Percentiles rank a stretch among this genome's conserved stretches.
Evolutionary conservation across 2,329 filamentous ascomycete species (phyloP).

Genomic region (Diaporthe longicolla): DNA sequence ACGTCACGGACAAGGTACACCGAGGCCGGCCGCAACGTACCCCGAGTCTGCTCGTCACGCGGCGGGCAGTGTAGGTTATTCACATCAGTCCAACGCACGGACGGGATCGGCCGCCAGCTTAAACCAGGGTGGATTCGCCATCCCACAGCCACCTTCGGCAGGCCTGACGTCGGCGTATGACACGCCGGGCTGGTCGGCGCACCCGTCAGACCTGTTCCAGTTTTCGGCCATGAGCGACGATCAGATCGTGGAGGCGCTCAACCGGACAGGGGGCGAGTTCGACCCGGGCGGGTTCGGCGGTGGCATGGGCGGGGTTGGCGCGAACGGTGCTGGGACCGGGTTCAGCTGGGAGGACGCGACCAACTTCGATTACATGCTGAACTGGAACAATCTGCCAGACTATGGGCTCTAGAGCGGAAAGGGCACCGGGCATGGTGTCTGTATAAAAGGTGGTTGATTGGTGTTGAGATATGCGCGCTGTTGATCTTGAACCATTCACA

Average conservation of each 20-base stretch:
- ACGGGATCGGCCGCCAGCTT: slow-evolving; percentile 14
- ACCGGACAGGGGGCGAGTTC: slow-evolving; percentile 72
- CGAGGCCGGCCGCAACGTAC: slow-evolving; percentile 17
- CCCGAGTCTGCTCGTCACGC: slow-evolving; percentile 18
- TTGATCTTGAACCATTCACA: neutral
- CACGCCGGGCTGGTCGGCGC: slow-evolving; percentile 51
- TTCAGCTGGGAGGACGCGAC: slow-evolving; percentile 72
- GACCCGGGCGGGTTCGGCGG: slow-evolving; percentile 64
- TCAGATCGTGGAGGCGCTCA: slow-evolving; percentile 76
- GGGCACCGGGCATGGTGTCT: neutral
- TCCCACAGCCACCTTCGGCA: slow-evolving; percentile 41
- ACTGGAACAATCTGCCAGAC: slow-evolving; percentile 61
- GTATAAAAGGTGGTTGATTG: neutral
- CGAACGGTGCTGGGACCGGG: slow-evolving; percentile 63
- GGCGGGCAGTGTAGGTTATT: slow-evolving; percentile 26
- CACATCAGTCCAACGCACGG: slow-evolving; percentile 5
- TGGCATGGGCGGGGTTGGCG: slow-evolving; percentile 66
- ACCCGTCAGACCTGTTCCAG: slow-evolving; percentile 66
- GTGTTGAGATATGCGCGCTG: no score
- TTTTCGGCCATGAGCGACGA: slow-evolving; percentile 80
- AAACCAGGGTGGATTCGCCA: slow-evolving; percentile 40
- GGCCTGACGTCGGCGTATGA: slow-evolving; percentile 45
- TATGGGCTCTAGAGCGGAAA: slow-evolving; percentile 52
- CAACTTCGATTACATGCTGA: slow-evolving; percentile 68
- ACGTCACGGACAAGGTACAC: slow-evolving; percentile 34